phyloP scores from a whole-genome alignment of 1,139 yeast species.

The Ogataea hybrid region DNA sequence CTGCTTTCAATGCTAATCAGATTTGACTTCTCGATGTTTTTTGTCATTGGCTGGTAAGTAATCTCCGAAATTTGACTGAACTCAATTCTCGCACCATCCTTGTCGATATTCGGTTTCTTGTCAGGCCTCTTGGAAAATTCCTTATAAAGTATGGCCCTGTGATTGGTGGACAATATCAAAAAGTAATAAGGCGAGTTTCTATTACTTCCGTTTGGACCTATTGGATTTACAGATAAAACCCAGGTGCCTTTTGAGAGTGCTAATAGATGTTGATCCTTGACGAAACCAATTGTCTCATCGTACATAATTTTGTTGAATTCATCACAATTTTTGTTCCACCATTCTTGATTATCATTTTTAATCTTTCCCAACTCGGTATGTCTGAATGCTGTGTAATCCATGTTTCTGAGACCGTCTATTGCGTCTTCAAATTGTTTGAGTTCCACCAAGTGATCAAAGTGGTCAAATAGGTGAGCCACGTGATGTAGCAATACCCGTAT shows the following conservation, averaged over 20 bases:
- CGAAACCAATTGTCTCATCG: slow-evolving; percentile 67
- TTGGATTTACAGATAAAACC: slow-evolving; percentile 72
- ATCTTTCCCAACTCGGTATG: slow-evolving; percentile 49
- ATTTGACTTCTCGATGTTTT: slow-evolving; percentile 16
- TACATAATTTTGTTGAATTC: slow-evolving; percentile 53
- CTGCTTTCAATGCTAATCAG: slow-evolving; percentile 27
- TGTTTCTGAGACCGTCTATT: slow-evolving; percentile 42
- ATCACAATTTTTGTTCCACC: slow-evolving; percentile 36
- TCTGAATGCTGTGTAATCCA: slow-evolving; percentile 53
- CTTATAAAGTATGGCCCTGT: slow-evolving; percentile 59
- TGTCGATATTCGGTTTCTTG: slow-evolving; percentile 57
- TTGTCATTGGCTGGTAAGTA: slow-evolving; percentile 42
- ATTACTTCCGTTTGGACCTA: slow-evolving; percentile 38
- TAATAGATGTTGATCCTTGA: slow-evolving; percentile 73
- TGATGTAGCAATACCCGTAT: slow-evolving; percentile 48
- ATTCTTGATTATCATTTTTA: slow-evolving; percentile 34
- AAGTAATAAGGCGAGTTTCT: slow-evolving; percentile 42
- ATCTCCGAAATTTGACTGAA: slow-evolving; percentile 40
- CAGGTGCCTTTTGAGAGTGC: slow-evolving; percentile 77
- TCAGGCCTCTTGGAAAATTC: slow-evolving; percentile 47
- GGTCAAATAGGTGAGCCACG: slow-evolving; percentile 34
- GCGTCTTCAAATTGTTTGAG: slow-evolving; percentile 40
- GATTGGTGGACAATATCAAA: slow-evolving; percentile 69
- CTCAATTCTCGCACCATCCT: slow-evolving; percentile 38
- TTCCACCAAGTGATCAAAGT: slow-evolving; percentile 32